Conservation (phyloP, 2,329 filamentous ascomycete species). For the Cladosporium phlei region DNA sequence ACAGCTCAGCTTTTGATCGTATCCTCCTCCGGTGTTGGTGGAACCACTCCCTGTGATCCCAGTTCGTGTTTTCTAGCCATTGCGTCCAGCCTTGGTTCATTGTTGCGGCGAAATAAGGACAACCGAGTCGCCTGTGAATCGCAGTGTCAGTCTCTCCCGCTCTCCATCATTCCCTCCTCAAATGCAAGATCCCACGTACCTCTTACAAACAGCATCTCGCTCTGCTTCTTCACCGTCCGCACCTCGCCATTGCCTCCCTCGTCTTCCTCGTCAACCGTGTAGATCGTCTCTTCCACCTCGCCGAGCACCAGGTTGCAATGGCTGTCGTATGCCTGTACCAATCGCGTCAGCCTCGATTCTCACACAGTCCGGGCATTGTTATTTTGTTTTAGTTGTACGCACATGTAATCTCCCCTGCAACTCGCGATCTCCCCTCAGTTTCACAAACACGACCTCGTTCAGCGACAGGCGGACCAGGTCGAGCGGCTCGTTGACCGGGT, state of each 20-base stretch:
- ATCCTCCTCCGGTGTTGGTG: too few species aligned
- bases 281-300: slow-evolving; percentile 96
- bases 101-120: slow-evolving; percentile 44
- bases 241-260: slow-evolving; percentile 73
- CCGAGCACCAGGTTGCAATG: slow-evolving; percentile 96
- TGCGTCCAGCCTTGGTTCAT: slow-evolving; percentile 18
- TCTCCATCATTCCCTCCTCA: background rate
- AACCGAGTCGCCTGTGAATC: slow-evolving; percentile 45
- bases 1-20: too few species aligned
- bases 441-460: slow-evolving; percentile 95
- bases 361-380: too few species aligned
- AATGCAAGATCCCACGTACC: slow-evolving; percentile 50
- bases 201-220: slow-evolving; percentile 97
- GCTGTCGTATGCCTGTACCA: slow-evolving; percentile 82
- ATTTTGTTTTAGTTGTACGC: slow-evolving; percentile 41
- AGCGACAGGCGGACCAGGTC: slow-evolving; percentile 92
- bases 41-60: too few species aligned
- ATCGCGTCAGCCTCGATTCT: background rate
- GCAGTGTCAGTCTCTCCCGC: slow-evolving; percentile 2
- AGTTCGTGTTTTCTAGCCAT: too few species aligned
- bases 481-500: slow-evolving; percentile 75
- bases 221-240: slow-evolving; percentile 88
- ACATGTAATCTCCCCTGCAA: slow-evolving; percentile 93
- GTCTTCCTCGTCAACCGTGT: slow-evolving; percentile 83
- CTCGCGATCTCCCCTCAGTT: slow-evolving; percentile 91